These are phyloP conservation scores for Pythium volutum DNA, from an alignment of 352 stramenopile species.

Conservation along the genomic window DNA sequence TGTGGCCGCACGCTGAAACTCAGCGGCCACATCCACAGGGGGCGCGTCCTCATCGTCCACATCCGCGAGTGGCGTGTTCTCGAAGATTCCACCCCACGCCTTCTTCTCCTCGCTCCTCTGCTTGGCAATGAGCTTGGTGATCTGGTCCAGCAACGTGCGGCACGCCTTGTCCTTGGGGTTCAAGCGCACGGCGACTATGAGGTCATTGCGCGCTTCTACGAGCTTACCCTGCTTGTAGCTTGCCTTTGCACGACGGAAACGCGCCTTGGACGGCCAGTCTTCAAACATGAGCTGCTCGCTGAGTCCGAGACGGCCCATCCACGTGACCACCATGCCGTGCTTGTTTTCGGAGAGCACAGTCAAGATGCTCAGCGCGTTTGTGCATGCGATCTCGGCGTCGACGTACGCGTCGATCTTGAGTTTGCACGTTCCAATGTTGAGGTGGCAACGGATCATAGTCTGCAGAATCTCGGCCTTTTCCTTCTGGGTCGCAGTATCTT, in stretches of 20 bases:
- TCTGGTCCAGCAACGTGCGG: constrained; percentile 64
- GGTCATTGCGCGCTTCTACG: constrained; percentile 69
- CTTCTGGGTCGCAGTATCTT: constrained; percentile 77
- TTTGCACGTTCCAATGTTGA: constrained; percentile 86
- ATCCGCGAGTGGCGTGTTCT: constrained; percentile 28
- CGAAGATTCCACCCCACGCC: constrained; percentile 79
- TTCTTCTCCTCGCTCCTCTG: constrained; percentile 79
- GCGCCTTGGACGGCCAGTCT: constrained; percentile 84
- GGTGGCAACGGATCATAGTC: constrained; percentile 87
- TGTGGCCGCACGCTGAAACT: constrained; percentile 16
- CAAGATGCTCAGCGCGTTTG: constrained; percentile 80
- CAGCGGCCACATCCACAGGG: constrained; percentile 15
- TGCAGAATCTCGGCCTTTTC: constrained; percentile 84
- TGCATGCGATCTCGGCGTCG: constrained; percentile 77
- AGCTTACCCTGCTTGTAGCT: constrained; percentile 74
- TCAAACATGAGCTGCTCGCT: constrained; percentile 79
- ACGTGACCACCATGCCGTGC: constrained; percentile 74
- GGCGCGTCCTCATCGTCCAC: constrained; percentile 15
- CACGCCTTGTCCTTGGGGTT: constrained; percentile 83
- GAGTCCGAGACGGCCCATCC: constrained; percentile 80
- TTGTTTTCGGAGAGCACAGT: constrained; percentile 73
- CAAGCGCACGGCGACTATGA: constrained; percentile 73
- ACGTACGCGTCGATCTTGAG: constrained; percentile 63
- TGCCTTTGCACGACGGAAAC: constrained; percentile 79
- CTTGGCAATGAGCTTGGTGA: constrained; percentile 67